Evolutionary conservation across 257 asterid genomes (phyloP), one percentile per base, ranked within the genome.

Genomic region (Nemophila menziesii): DNA sequence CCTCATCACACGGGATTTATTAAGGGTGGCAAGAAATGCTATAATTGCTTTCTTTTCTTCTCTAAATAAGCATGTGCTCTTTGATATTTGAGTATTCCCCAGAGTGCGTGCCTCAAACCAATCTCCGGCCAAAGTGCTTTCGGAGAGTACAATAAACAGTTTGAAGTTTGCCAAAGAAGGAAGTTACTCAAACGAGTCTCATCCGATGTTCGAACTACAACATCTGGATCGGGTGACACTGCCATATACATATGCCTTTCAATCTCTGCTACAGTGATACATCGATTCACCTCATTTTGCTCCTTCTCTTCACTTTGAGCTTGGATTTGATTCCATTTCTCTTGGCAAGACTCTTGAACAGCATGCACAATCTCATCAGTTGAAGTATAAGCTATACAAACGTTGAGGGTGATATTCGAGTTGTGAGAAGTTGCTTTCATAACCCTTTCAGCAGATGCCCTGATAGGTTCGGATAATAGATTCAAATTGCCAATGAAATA

Each of bases 311-410:
- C 55, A 40, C 66, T 44, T 22, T n/a, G 11, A 22, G 5, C 57
- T 26, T 64, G 49, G 33, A 57, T 42, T 17, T 58, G 73, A 4
- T 36, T 20, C 16, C 46, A 36, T 37, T 52, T 77, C 78, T 67
- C n/a, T n/a, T n/a, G n/a, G n/a, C n/a, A n/a, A n/a, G n/a, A n/a
- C n/a, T n/a, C n/a, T n/a, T n/a, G n/a, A n/a, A n/a, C n/a, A n/a
- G n/a, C n/a, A n/a, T n/a, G n/a, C n/a, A n/a, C n/a, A n/a, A n/a
- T n/a, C n/a, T 80, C 95, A 34, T 85, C 92, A 3, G 80, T 70
- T 11, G 95, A 80, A n/a, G 95, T 71, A 51, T 85, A 85, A 23
- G 93, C 93, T n/a, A 78, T 52, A 61, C 95, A 85, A 53, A 85
- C 69, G 0, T 72, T 73, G 16, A 85, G 74, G 3, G 67, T 74